Conservation (phyloP, 805 yeast genomes). For the Peterozyma toletana region DNA sequence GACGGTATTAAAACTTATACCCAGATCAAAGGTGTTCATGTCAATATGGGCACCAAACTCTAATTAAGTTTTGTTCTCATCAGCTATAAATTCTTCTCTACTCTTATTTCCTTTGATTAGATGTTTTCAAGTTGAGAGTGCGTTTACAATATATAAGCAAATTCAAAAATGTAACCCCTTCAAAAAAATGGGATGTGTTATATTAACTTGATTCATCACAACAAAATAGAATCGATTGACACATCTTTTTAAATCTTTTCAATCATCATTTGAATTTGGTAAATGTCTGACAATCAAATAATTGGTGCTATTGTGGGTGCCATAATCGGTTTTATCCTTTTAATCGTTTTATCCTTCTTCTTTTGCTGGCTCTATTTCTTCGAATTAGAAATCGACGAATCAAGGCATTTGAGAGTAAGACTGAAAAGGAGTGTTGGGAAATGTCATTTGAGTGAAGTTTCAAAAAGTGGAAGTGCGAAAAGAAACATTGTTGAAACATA, state of each 20-base stretch:
- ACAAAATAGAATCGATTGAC: too few relatives aligned
- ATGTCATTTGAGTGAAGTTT: too few relatives aligned
- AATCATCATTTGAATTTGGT: too few relatives aligned
- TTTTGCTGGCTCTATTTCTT: background rate
- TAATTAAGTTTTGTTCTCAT: conserved; percentile 10
- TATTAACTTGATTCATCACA: too few relatives aligned
- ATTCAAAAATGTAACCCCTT: too few relatives aligned
- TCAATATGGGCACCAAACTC: conserved; percentile 37
- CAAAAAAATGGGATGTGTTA: too few relatives aligned
- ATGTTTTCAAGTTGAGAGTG: conserved; percentile 13
- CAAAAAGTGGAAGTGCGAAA: background rate
- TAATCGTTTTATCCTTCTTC: background rate
- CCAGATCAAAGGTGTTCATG: conserved; percentile 64
- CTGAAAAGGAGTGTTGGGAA: background rate
- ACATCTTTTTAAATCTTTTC: too few relatives aligned
- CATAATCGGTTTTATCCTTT: background rate
- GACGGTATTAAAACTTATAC: conserved; percentile 67
- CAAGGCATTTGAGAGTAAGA: background rate
- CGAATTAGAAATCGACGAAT: background rate
- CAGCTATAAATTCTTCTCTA: too few relatives aligned
- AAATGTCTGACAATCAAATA: background rate
- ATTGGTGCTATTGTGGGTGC: background rate
- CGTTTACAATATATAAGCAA: too few relatives aligned
- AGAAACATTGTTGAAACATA: background rate
- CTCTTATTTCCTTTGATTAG: conserved; percentile 5